Conservation (phyloP, 805 yeast genomes). For the Candida nanaspora region DNA sequence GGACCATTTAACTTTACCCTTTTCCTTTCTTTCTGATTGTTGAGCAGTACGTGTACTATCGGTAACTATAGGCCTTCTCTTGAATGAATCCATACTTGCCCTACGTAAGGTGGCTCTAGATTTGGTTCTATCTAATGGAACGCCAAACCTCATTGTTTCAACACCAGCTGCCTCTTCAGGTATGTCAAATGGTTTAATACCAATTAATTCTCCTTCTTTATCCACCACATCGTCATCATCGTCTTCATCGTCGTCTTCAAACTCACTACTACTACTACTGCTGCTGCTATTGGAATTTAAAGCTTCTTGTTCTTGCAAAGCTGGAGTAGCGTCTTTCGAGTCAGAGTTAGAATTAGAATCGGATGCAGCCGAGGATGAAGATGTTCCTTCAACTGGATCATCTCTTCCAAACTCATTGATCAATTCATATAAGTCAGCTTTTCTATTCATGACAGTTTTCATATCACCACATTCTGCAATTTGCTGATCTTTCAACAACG, state of each 20-base stretch:
- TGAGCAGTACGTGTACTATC: conserved; percentile 32
- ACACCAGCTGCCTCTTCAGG: conserved; percentile 11
- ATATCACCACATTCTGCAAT: conserved; percentile 53
- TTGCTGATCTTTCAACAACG: conserved; percentile 45
- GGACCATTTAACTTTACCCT: conserved; percentile 49
- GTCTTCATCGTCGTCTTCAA: conserved; percentile 6
- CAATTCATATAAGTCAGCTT: conserved; percentile 25
- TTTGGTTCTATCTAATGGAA: neutral
- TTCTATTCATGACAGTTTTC: conserved; percentile 25
- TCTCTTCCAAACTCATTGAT: conserved; percentile 31
- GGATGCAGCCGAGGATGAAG: too few relatives aligned
- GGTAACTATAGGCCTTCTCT: conserved; percentile 26
- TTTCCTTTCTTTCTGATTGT: conserved; percentile 45
- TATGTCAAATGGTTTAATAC: conserved; percentile 8
- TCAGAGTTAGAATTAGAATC: too few relatives aligned
- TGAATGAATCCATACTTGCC: conserved; percentile 60
- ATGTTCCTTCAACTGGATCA: too few relatives aligned
- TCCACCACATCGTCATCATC: conserved; percentile 4
- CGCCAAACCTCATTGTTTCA: conserved; percentile 4
- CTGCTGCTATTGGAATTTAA: too few relatives aligned
- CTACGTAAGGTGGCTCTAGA: conserved; percentile 35
- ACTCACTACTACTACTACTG: neutral
- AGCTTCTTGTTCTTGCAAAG: too few relatives aligned
- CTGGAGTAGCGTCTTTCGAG: too few relatives aligned
- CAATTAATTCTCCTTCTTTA: conserved; percentile 5